Evolutionary conservation across 2,329 filamentous ascomycete genomes (phyloP), one percentile per base, ranked within the genome.

Genomic region (Penicillium sp.): DNA sequence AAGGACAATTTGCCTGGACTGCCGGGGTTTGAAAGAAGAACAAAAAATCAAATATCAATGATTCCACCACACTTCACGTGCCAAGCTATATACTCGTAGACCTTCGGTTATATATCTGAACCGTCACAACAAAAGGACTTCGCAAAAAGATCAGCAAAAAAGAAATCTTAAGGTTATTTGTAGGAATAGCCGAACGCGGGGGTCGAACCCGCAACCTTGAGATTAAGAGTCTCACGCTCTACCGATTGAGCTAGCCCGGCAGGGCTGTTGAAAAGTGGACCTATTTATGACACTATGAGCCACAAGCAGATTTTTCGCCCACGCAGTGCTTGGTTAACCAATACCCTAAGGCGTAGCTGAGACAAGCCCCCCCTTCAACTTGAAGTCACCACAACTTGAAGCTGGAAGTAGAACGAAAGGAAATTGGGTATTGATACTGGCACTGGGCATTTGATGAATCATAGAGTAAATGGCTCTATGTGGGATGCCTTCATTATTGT

Each of bases 191-290:
- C 72, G 64, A 72, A 75, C 71, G 71, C 68, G 72, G 71, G 71
- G 72, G 66, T 75, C 67, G 72, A 74, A 74, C 72, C 70, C 72
- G 66, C 68, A 72, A 63, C 69, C 68, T 71, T 72, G 69, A 70
- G 72, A 71, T 72, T 77, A 79, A 78, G 75, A 79, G 75, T 75
- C 77, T 77, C 76, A 79, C 72, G 73, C 72, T 75, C 72, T 79
- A 75, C 70, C 77, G 75, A 79, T 79, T 79, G 76, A 79, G 76
- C 76, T 78, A 78, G 73, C 75, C 75, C 70, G 71, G 76, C 76
- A 62, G 56, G 46, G 46, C 54, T 60, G 54, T 58, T 51, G 49
- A 42, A 50, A 19, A n/a, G 5, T 5, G 2, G 19, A n/a, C 7
- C 0, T 4, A 24, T n/a, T 24, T 42, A 13, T 42, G 37, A 19